Evolutionary conservation across 306 rosid species (phyloP).

Genomic region (Gastrolobium bilobum): DNA sequence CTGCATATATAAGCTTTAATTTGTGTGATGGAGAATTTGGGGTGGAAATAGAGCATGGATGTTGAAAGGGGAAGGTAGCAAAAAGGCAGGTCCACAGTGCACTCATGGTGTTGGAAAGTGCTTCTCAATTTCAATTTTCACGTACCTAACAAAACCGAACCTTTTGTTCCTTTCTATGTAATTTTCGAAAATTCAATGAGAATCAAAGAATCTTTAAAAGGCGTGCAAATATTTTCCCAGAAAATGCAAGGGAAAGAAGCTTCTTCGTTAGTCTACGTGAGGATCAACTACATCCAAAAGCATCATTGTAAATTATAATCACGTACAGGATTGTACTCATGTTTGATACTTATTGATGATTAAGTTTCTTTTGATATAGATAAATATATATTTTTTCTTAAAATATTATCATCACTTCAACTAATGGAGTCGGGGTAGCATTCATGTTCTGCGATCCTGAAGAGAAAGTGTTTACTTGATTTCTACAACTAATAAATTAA

Average conservation of each 20-base stretch:
- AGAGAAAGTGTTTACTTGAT: background rate
- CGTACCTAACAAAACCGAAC: slow-evolving; percentile 39
- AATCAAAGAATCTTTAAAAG: slow-evolving; percentile 33
- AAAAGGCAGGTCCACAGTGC: slow-evolving; percentile 38
- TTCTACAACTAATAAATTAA: background rate
- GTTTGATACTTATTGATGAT: slow-evolving; percentile 14
- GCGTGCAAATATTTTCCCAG: background rate
- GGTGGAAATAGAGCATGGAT: background rate
- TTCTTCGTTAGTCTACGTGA: background rate
- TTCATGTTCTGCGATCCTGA: background rate
- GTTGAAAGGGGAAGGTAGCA: slow-evolving; percentile 23
- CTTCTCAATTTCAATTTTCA: slow-evolving; percentile 38
- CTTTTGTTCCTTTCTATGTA: slow-evolving; percentile 23
- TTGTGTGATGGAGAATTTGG: background rate
- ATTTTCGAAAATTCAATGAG: slow-evolving; percentile 24
- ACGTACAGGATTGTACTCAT: background rate
- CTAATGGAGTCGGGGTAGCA: background rate
- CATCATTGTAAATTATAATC: background rate
- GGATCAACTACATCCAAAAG: background rate
- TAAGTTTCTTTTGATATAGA: background rate
- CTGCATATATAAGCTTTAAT: background rate
- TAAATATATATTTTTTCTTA: background rate
- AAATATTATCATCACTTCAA: background rate
- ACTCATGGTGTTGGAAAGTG: slow-evolving; percentile 38
- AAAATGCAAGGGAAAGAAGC: slow-evolving; percentile 26